A percentile compares a stretch with the other conserved stretches of the same genome.
These are phyloP conservation scores for Escallonia herrerae DNA, from an alignment of 129 eudicot genomes.

Conservation along the genomic window DNA sequence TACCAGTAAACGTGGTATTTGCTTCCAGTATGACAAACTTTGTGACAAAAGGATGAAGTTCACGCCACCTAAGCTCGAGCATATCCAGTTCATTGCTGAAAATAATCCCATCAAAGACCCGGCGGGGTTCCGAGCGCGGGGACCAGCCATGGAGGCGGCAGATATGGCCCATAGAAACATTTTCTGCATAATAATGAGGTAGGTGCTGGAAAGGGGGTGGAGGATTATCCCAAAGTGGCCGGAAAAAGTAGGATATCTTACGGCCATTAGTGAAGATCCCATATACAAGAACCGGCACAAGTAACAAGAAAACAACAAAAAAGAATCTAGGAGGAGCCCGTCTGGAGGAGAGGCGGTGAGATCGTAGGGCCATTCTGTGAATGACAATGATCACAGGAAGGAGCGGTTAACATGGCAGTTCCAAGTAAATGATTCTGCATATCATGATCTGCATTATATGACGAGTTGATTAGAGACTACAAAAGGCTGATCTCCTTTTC, in stretches of 20 bases:
- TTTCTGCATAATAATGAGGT: slow-evolving; percentile 87
- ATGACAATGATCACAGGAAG: slow-evolving; percentile 10
- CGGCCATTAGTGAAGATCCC: slow-evolving; percentile 39
- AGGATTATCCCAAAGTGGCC: slow-evolving; percentile 93
- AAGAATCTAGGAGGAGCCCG: slow-evolving; percentile 28
- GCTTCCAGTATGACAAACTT: slow-evolving; percentile 80
- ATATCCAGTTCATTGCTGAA: slow-evolving; percentile 88
- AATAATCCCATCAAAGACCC: slow-evolving; percentile 73
- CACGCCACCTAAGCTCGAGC: slow-evolving; percentile 85
- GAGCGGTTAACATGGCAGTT: slow-evolving; percentile 13
- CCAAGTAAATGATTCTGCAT: slow-evolving; percentile 12
- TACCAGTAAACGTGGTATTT: slow-evolving; percentile 87
- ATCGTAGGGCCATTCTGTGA: slow-evolving; percentile 42
- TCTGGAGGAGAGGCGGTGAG: slow-evolving; percentile 23
- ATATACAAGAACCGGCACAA: slow-evolving; percentile 38
- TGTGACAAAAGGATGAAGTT: slow-evolving; percentile 69
- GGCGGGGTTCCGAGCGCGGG: slow-evolving; percentile 58
- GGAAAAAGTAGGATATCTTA: slow-evolving; percentile 74
- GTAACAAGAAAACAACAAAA: slow-evolving; percentile 33
- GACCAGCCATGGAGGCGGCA: slow-evolving; percentile 92
- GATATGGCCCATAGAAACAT: slow-evolving; percentile 58
- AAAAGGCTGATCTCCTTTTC: no score
- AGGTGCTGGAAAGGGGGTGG: slow-evolving; percentile 56
- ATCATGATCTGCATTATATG: slow-evolving; percentile 17
- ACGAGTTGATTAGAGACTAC: not conserved